Evolutionary conservation across 345 rosid species (phyloP).

Genomic region (Camelina neglecta): DNA sequence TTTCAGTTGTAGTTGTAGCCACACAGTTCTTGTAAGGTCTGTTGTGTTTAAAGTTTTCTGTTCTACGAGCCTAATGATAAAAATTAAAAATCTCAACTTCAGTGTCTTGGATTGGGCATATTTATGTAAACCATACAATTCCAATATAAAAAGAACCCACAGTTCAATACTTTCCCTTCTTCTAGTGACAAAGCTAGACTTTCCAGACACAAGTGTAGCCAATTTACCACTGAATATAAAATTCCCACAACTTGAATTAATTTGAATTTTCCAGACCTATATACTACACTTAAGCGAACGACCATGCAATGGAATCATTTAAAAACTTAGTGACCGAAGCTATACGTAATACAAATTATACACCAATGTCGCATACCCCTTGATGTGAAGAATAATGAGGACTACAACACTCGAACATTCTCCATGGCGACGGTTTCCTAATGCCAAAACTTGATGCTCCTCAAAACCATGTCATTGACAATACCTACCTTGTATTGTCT

Average conservation of each 20-base stretch:
- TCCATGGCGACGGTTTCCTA: too few relatives aligned
- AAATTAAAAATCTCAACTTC: conserved; percentile 31
- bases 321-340: neutral
- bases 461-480: neutral
- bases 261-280: too few relatives aligned
- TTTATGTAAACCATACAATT: neutral
- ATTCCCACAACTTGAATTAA: neutral
- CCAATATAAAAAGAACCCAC: neutral
- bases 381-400: too few relatives aligned
- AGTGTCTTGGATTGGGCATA: neutral
- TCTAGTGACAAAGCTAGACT: neutral
- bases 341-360: neutral
- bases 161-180: too few relatives aligned
- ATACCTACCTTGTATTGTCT: neutral
- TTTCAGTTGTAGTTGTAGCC: conserved; percentile 38
- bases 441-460: neutral
- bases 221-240: neutral
- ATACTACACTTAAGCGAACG: too few relatives aligned
- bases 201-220: neutral
- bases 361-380: too few relatives aligned
- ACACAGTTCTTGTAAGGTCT: conserved; percentile 38
- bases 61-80: conserved; percentile 38
- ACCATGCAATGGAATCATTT: too few relatives aligned
- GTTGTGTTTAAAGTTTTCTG: conserved; percentile 26
- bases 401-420: too few relatives aligned